Conservation (phyloP, 176 grass and related monocot genomes). For the Calamus simplicifolius region DNA sequence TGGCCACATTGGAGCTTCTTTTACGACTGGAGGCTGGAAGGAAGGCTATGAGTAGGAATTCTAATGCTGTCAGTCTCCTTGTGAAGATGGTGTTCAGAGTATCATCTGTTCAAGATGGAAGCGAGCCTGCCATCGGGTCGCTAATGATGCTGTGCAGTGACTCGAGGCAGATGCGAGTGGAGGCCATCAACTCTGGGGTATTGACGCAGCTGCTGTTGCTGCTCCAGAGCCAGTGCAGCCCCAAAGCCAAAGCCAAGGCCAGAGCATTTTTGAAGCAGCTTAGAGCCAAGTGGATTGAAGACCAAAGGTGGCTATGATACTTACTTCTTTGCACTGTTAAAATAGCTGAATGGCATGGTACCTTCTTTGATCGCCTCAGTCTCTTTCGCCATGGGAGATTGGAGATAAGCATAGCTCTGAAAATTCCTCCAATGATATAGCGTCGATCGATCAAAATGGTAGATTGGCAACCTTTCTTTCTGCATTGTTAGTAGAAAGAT, state of each 20-base stretch:
- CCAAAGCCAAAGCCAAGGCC: slow-evolving; percentile 53
- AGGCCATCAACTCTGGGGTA: slow-evolving; percentile 46
- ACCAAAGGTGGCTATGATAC: neutral
- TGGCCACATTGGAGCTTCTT: too few species aligned
- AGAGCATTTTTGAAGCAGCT: slow-evolving; percentile 69
- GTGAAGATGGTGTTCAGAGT: slow-evolving; percentile 73
- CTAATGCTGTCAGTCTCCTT: slow-evolving; percentile 7
- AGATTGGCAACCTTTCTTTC: too few species aligned
- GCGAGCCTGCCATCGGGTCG: slow-evolving; percentile 66
- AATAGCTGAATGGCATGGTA: too few species aligned
- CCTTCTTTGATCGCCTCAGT: too few species aligned
- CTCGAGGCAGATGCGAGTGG: slow-evolving; percentile 20
- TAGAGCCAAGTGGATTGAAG: slow-evolving; percentile 35
- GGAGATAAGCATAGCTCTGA: too few species aligned
- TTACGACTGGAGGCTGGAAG: slow-evolving; percentile 14
- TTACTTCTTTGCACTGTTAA: too few species aligned
- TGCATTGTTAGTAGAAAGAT: too few species aligned
- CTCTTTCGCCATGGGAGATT: too few species aligned
- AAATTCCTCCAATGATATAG: too few species aligned
- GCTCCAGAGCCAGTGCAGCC: slow-evolving; percentile 84
- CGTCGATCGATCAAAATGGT: too few species aligned
- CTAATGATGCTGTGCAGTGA: slow-evolving; percentile 54
- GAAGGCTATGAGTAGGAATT: slow-evolving; percentile 12
- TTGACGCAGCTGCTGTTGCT: slow-evolving; percentile 71
- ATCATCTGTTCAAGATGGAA: slow-evolving; percentile 51